Base-by-base conservation (phyloP, 2,329 filamentous ascomycete genomes). In the Penicillium paneum region DNA sequence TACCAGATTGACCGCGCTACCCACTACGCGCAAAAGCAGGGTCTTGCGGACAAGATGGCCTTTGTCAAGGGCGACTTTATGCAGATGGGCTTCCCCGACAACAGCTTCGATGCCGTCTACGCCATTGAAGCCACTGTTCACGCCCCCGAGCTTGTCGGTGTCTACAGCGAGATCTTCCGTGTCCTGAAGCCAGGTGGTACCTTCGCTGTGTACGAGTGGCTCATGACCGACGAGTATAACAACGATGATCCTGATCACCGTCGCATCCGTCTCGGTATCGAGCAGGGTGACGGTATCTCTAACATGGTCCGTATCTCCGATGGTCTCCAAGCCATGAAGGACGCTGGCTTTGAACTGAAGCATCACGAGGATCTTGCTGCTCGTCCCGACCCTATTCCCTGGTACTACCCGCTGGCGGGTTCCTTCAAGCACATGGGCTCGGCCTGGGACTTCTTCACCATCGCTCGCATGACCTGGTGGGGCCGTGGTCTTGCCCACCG, bases 61-160 rank as follows among this genome's bases (percentile, higher is more conserved):
- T 97, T 91, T 67, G 88, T 91, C 70, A 97, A 97, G 83, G 93
- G 92, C 49, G 93, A 97, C 71, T 99, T 99, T 74, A 97, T 97
- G 93, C 91, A 96, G 86, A 96, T 97, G 90, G 86, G 86, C 21
- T 97, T 97, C 80, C 87, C 89, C 43, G 89, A 94, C 70, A 90
- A 95, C 81, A 84, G 81, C 19, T 97, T 97, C 75, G 94, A 97
- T 67, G 91, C 91, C 54, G 90, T 97, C 49, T 97, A 97, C 71
- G 93, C 92, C 50, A 97, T 99, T 64, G 94, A 99, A 78, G 94
- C 94, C 3, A 99, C 94, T 3, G 90, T 95, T 47, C 94, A 99
- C 73, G 94, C 94, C 0, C 94, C 93, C 39, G 88, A 86, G 41
- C 85, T 97, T 8, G 89, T 91, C 68, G 92, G 90, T 55, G 91